Evolutionary conservation across 192 early-diverging fungal genomes (phyloP).

Genomic region (Anaeromyces robustus): DNA sequence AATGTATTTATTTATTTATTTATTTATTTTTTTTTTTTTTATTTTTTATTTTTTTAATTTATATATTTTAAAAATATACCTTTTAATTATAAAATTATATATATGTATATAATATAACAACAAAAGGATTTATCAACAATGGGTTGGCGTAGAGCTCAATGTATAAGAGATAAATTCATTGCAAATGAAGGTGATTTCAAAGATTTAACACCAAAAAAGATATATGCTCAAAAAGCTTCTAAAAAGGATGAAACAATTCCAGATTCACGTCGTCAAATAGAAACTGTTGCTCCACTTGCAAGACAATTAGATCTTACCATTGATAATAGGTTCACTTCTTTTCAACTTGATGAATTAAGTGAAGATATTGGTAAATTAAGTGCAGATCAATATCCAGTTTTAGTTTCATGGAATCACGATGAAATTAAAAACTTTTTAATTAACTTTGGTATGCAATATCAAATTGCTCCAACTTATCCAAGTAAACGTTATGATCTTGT

Average conservation of each 20-base stretch:
- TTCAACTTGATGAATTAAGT: not conserved
- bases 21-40: too few species aligned
- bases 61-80: too few species aligned
- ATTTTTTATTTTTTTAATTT: too few species aligned
- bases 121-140: not conserved
- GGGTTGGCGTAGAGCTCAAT: not conserved
- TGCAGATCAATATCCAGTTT: not conserved
- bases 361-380: not conserved
- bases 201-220: not conserved
- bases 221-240: not conserved
- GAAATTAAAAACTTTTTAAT: not conserved
- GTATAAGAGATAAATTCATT: not conserved
- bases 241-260: not conserved
- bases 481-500: not conserved
- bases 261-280: not conserved
- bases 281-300: not conserved
- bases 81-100: too few species aligned
- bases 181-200: too few species aligned
- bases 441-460: not conserved
- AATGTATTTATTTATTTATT: too few species aligned
- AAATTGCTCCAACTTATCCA: not conserved
- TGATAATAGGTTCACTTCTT: not conserved
- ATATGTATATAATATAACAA: too few species aligned
- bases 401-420: not conserved
- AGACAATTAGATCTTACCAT: not conserved